A percentile compares a stretch with the other conserved stretches of the same genome.
Evolutionary conservation across 306 rosid genomes (phyloP).

Genomic region (Cicer judaicum): DNA sequence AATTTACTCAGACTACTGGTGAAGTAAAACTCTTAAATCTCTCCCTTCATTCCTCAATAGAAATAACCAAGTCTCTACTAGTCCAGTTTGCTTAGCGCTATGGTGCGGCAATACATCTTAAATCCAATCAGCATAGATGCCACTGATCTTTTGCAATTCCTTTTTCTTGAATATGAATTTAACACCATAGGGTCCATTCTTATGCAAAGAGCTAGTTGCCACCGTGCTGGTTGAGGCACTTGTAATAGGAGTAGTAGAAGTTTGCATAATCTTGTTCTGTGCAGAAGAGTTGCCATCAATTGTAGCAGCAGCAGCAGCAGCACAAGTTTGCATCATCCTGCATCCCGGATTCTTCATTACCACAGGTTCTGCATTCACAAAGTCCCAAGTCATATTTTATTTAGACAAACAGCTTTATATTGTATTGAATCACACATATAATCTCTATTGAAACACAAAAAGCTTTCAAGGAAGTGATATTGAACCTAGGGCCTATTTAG

Average conservation of each 20-base stretch:
- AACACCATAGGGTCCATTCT: constrained; percentile 23
- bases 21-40: constrained; percentile 22
- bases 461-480: background rate
- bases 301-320: constrained; percentile 18
- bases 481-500: background rate
- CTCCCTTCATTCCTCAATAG: background rate
- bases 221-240: constrained; percentile 7
- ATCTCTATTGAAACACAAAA: background rate
- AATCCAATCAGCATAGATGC: constrained; percentile 71
- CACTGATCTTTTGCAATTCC: constrained; percentile 41
- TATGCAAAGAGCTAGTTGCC: constrained; percentile 17
- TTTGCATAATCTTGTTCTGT: constrained; percentile 14
- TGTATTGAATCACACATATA: background rate
- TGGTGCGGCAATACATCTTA: constrained; percentile 36
- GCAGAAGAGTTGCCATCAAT: constrained; percentile 4
- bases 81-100: constrained; percentile 33
- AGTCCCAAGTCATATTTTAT: background rate
- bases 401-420: background rate
- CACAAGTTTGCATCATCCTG: constrained; percentile 30
- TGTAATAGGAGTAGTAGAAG: constrained; percentile 29
- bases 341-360: background rate
- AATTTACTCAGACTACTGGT: background rate
- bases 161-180: constrained; percentile 40
- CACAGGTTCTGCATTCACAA: constrained; percentile 39
- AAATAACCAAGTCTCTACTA: background rate